Evolutionary conservation across 2,329 filamentous ascomycete species (phyloP).

Genomic region (Colletotrichum siamense): DNA sequence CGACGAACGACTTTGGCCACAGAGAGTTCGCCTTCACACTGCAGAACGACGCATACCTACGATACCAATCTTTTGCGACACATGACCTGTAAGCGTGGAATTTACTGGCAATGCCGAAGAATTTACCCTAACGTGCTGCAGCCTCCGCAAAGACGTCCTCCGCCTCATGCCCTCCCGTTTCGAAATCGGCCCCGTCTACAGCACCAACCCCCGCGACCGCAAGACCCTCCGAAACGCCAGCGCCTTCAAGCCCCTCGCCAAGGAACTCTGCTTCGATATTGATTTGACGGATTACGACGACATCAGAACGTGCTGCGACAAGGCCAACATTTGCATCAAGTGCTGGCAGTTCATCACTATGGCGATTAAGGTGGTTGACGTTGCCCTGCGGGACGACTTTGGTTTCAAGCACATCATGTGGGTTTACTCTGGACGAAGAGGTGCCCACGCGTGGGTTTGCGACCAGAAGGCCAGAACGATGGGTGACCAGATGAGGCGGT

Average conservation of each 20-base stretch:
- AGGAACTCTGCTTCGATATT: constrained; percentile 98
- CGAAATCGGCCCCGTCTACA: constrained; percentile 98
- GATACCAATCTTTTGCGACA: constrained; percentile 77
- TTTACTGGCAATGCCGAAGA: not conserved
- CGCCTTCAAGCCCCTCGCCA: constrained; percentile 85
- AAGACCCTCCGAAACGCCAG: constrained; percentile 83
- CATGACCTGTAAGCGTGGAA: constrained; percentile 51
- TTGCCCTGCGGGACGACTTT: constrained; percentile 89
- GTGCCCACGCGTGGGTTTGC: constrained; percentile 98
- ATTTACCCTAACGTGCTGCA: constrained; percentile 34
- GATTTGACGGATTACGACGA: constrained; percentile 99
- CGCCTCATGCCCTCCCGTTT: constrained; percentile 90
- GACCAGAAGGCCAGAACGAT: constrained; percentile 84
- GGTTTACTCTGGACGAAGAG: constrained; percentile 97
- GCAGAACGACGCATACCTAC: constrained; percentile 89
- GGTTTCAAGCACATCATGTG: constrained; percentile 97
- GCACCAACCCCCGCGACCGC: constrained; percentile 89
- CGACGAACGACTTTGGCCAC: constrained; percentile 87
- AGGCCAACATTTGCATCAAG: constrained; percentile 90
- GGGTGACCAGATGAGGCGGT: constrained; percentile 84
- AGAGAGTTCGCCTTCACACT: constrained; percentile 96
- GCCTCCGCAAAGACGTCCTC: constrained; percentile 89
- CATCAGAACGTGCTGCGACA: constrained; percentile 91
- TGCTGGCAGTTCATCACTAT: constrained; percentile 99
- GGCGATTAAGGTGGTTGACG: constrained; percentile 93